phyloP scores from a whole-genome alignment of 352 stramenopile species.

The Plasmopara viticola region DNA sequence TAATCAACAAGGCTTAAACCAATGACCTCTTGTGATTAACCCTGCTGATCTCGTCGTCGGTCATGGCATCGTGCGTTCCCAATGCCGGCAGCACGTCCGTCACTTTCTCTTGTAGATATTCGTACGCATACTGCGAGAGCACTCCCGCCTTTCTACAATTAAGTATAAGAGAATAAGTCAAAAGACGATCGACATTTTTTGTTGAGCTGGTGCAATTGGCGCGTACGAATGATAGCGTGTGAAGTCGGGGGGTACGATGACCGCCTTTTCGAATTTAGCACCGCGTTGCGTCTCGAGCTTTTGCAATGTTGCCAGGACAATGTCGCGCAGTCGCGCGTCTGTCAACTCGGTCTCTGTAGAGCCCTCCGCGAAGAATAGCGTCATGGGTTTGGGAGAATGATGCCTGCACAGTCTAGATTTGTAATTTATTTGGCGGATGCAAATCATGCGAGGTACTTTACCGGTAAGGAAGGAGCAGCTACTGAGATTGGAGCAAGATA shows the following conservation, averaged over 20 bases:
- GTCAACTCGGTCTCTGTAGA: constrained; percentile 56
- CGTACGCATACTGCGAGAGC: constrained; percentile 91
- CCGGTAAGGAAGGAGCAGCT: too few relatives aligned
- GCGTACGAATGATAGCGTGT: constrained; percentile 93
- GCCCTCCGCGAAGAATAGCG: constrained; percentile 67
- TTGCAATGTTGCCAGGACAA: constrained; percentile 54
- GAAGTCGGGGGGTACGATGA: constrained; percentile 94
- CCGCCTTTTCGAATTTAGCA: constrained; percentile 56
- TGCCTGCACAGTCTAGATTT: too few relatives aligned
- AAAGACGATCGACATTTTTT: neutral
- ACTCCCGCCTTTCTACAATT: constrained; percentile 79
- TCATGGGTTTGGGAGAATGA: constrained; percentile 42
- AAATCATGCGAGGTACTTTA: too few relatives aligned
- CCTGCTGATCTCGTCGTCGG: constrained; percentile 85
- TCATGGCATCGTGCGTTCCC: constrained; percentile 96
- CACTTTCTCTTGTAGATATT: constrained; percentile 83
- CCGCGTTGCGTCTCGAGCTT: constrained; percentile 55
- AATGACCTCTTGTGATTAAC: constrained; percentile 13
- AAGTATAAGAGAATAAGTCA: neutral
- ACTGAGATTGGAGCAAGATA: too few relatives aligned
- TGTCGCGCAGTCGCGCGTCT: constrained; percentile 51
- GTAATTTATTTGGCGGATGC: too few relatives aligned
- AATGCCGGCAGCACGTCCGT: constrained; percentile 91
- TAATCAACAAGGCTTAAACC: neutral
- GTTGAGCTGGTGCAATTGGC: neutral